A percentile compares a stretch with the other conserved stretches of the same genome.
Conservation (phyloP, 768 basidiomycete genomes). For the Rhodotorula graminis region DNA sequence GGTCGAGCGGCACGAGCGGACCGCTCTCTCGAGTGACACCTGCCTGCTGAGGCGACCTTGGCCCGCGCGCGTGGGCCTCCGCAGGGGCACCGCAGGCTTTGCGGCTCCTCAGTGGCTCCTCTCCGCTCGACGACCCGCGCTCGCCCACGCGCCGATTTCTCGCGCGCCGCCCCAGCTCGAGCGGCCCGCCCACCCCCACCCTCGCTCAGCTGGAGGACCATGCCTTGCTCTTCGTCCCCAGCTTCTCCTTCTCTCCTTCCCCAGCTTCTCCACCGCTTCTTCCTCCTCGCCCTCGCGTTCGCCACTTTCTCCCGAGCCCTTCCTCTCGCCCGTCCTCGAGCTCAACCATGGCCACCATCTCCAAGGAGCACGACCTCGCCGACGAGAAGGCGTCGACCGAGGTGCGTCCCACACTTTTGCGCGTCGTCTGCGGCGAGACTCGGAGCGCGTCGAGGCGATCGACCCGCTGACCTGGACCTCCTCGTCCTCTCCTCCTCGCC, state of each 20-base stretch:
- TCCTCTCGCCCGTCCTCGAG: neutral
- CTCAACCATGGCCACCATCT: neutral
- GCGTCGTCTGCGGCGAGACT: too few relatives aligned
- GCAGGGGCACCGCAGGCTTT: neutral
- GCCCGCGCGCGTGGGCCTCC: too few relatives aligned
- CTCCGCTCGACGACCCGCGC: neutral
- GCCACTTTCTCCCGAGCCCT: neutral
- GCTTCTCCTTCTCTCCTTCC: neutral
- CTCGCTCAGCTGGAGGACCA: neutral
- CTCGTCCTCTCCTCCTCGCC: neutral
- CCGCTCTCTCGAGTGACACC: too few relatives aligned
- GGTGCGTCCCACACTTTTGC: neutral
- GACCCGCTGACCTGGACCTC: neutral
- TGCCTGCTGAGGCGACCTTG: too few relatives aligned
- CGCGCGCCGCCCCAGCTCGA: neutral
- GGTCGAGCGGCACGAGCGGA: too few relatives aligned
- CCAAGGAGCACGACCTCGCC: slow-evolving; percentile 1
- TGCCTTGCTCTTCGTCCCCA: neutral
- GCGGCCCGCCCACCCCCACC: too few relatives aligned
- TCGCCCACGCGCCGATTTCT: neutral
- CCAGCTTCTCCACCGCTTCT: neutral
- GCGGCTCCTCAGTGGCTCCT: neutral
- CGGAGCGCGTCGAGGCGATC: too few relatives aligned
- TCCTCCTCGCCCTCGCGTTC: neutral
- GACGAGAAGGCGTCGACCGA: neutral